Percentiles rank a stretch among this genome's conserved stretches.
Evolutionary conservation across 2,329 filamentous ascomycete species (phyloP).

Genomic region (Ophiosphaerella korrae): DNA sequence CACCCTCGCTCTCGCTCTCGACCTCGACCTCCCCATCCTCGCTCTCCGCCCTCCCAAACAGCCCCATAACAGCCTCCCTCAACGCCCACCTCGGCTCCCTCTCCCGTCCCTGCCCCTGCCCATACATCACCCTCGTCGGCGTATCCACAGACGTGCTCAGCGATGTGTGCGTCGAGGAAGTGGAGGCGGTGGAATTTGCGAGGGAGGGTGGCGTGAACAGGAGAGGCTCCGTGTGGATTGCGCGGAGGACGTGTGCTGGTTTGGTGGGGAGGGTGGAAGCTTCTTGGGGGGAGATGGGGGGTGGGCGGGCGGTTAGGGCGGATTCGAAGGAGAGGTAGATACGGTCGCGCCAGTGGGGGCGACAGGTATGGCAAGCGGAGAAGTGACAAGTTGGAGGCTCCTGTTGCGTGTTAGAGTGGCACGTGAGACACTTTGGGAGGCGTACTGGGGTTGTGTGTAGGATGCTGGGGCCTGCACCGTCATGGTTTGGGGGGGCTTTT

Average conservation of each 20-base stretch:
- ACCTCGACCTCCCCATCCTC: constrained; percentile 53
- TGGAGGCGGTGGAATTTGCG: too few relatives aligned
- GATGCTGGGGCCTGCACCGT: constrained; percentile 24
- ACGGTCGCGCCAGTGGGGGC: constrained; percentile 56
- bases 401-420: constrained; percentile 9
- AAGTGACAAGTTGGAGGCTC: constrained; percentile 45
- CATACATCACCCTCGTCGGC: not conserved
- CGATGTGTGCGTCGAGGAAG: too few relatives aligned
- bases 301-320: constrained; percentile 46
- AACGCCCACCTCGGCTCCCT: not conserved
- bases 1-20: constrained; percentile 2
- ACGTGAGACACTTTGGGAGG: too few relatives aligned
- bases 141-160: too few relatives aligned
- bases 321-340: constrained; percentile 52
- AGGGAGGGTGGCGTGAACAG: too few relatives aligned
- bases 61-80: not conserved
- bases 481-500: constrained; percentile 18
- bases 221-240: constrained; percentile 28
- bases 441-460: constrained; percentile 21
- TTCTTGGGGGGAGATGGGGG: constrained; percentile 41
- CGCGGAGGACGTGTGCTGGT: constrained; percentile 42
- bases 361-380: constrained; percentile 56
- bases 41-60: too few relatives aligned
- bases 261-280: constrained; percentile 40
- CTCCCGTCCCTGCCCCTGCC: not conserved